Evolutionary conservation across 306 rosid genomes (phyloP).

Genomic region (Urtica urens): DNA sequence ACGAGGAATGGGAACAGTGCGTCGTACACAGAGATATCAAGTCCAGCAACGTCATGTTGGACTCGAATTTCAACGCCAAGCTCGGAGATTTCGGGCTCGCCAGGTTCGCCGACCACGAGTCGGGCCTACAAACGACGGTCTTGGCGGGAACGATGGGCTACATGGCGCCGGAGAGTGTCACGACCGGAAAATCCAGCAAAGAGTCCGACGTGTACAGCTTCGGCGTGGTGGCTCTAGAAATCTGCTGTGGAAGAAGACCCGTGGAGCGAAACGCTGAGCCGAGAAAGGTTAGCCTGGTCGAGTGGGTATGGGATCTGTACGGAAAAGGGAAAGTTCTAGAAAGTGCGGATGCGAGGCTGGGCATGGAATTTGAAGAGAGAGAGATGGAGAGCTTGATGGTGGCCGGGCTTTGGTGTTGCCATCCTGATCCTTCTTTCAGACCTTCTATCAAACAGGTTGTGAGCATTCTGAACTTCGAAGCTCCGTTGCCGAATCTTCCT

Average conservation of each 20-base stretch:
- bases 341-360: constrained; percentile 35
- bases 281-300: constrained; percentile 38
- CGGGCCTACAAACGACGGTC: constrained; percentile 60
- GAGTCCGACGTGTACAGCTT: constrained; percentile 65
- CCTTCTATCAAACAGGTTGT: constrained; percentile 63
- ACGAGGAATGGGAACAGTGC: constrained; percentile 80
- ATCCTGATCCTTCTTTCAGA: constrained; percentile 42
- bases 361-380: constrained; percentile 29
- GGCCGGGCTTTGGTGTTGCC: constrained; percentile 70
- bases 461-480: constrained; percentile 35
- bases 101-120: constrained; percentile 52
- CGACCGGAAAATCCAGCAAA: constrained; percentile 60
- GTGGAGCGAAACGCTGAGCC: constrained; percentile 37
- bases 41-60: constrained; percentile 65
- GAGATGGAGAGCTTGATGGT: constrained; percentile 39
- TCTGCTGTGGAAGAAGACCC: constrained; percentile 59
- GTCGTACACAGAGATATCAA: constrained; percentile 74
- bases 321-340: constrained; percentile 40
- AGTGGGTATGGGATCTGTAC: constrained; percentile 66
- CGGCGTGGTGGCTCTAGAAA: constrained; percentile 65
- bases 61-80: constrained; percentile 57
- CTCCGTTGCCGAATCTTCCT: constrained; percentile 47
- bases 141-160: constrained; percentile 74
- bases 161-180: constrained; percentile 60
- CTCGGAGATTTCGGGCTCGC: constrained; percentile 77